Conservation (phyloP, 768 basidiomycete species). For the Boletus speciosus region DNA sequence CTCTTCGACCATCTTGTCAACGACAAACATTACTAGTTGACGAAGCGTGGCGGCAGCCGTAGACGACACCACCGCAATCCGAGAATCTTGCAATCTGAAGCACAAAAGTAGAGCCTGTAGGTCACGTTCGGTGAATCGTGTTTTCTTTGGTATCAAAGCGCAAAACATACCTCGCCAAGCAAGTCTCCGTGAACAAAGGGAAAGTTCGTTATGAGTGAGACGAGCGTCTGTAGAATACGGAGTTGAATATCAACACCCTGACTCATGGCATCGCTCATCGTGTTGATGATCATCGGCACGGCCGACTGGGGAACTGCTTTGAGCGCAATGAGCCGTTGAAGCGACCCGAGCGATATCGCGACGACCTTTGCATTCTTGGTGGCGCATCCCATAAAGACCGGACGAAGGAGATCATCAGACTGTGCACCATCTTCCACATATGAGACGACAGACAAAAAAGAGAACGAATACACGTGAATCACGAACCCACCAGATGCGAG, state of each 20-base stretch:
- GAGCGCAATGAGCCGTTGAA: conserved; percentile 85
- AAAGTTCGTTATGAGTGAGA: conserved; percentile 89
- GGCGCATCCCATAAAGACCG: conserved; percentile 91
- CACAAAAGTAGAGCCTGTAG: conserved; percentile 83
- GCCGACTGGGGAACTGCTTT: conserved; percentile 80
- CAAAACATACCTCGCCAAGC: conserved; percentile 68
- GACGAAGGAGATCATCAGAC: conserved; percentile 76
- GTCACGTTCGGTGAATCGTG: neutral
- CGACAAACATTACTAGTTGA: conserved; percentile 96
- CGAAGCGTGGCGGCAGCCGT: conserved; percentile 95
- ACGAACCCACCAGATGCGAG: conserved; percentile 65
- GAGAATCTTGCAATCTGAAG: conserved; percentile 93
- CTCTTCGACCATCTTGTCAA: conserved; percentile 88
- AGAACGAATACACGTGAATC: neutral
- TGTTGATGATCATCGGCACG: conserved; percentile 75
- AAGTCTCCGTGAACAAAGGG: conserved; percentile 74
- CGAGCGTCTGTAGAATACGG: conserved; percentile 86
- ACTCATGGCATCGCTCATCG: conserved; percentile 82
- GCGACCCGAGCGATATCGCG: conserved; percentile 84
- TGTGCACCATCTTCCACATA: conserved; percentile 61
- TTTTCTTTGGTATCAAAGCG: neutral
- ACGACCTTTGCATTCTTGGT: conserved; percentile 94
- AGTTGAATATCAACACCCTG: conserved; percentile 98
- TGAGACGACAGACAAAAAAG: conserved; percentile 8
- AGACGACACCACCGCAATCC: conserved; percentile 93